Base-by-base conservation (phyloP, 164 flowering plant genomes). In the Sextonia rubra region DNA sequence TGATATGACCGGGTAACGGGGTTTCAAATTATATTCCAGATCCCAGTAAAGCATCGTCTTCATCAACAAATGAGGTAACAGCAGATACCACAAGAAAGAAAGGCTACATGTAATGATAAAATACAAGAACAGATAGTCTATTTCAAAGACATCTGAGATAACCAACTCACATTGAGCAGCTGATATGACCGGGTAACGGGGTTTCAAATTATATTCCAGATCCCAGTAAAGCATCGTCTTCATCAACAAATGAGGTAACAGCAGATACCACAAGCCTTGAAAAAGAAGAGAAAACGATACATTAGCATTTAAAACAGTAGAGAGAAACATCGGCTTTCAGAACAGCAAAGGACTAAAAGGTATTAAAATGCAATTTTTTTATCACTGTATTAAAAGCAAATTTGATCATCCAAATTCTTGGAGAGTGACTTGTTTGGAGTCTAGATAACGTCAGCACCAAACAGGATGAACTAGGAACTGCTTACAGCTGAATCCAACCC, bases 261-360 rank as follows among this genome's bases (percentile, higher is more conserved):
- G 77, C 77, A 69, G 69, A 27, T 30, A 64, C 63, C 29, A 75
- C 77, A 22, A 75, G 69, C 73, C 77, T 75, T 60, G 49, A 70
- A 68, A 5, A 44, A 48, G 11, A 63, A 17, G 37, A 47, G 17
- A 60, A 22, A 37, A 37, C 8, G 22, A 17, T 7, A 37, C 25
- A 12, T 15, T 20, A 52, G 12, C 12, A 49, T 37, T 37, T 32
- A 64, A 58, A 30, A 17, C 2, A 15, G n/a, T 15, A 52, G n/a
- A 52, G n/a, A 52, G 44, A 8, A 5, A 0, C 8, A 37, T 37
- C 8, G 44, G 44, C 44, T 5, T 37, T 37, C 44, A 37, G 44
- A 52, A 52, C 20, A 52, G 58, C 1, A 18, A 52, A 20, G 14
- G 14, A 20, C 4, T 52, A 15, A 52, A 48, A 52, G 3, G n/a